Conservation (phyloP, 2,329 filamentous ascomycete genomes). For the Hypoxylon sp. region DNA sequence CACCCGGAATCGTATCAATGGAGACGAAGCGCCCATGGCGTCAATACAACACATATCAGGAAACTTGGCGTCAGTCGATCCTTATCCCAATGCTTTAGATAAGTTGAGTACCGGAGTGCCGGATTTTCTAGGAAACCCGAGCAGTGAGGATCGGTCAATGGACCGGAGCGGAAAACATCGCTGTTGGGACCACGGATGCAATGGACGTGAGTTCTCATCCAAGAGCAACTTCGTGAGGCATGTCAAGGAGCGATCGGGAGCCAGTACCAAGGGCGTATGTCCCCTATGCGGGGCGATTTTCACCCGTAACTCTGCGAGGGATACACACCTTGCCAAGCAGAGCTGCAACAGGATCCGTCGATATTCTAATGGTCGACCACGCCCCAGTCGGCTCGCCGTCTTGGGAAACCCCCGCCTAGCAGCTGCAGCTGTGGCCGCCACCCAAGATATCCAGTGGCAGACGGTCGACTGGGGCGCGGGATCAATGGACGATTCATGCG, state of each 20-base stretch:
- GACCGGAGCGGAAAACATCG: constrained; percentile 46
- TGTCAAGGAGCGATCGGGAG: constrained; percentile 49
- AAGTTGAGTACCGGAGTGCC: constrained; percentile 38
- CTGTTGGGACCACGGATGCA: constrained; percentile 52
- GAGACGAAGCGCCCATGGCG: constrained; percentile 36
- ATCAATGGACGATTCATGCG: constrained; percentile 37
- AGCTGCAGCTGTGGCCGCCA: constrained; percentile 43
- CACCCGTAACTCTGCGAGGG: constrained; percentile 50
- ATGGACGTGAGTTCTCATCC: constrained; percentile 50
- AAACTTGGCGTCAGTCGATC: constrained; percentile 32
- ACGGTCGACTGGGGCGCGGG: constrained; percentile 45
- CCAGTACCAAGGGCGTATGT: constrained; percentile 48
- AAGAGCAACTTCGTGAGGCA: constrained; percentile 52
- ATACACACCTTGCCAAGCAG: constrained; percentile 51
- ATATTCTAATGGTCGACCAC: constrained; percentile 51
- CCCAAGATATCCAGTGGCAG: constrained; percentile 48
- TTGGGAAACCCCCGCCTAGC: constrained; percentile 48
- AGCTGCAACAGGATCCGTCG: constrained; percentile 52
- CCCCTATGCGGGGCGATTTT: constrained; percentile 51
- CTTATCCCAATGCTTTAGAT: constrained; percentile 39
- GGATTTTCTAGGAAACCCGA: constrained; percentile 42
- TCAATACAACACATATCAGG: constrained; percentile 43
- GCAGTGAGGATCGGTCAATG: constrained; percentile 35
- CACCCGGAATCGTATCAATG: constrained; percentile 41
- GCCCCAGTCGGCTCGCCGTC: constrained; percentile 50